Conservation (phyloP, 352 stramenopile genomes). For the Globisporangium mamillatum region DNA sequence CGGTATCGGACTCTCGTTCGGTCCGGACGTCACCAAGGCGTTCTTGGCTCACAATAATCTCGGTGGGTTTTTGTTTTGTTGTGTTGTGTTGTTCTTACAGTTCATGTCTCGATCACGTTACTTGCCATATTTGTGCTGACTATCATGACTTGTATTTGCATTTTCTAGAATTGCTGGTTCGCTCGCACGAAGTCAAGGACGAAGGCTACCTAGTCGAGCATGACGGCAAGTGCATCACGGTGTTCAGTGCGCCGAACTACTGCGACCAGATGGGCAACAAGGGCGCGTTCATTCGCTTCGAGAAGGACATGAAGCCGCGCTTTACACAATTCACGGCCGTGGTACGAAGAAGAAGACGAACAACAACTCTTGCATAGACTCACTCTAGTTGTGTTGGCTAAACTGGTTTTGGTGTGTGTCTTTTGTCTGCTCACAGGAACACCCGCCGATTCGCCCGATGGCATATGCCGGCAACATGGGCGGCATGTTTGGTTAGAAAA, state of each 20-base stretch:
- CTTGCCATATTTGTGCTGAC: background rate
- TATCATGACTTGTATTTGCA: slow-evolving; percentile 5
- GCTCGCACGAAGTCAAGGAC: slow-evolving; percentile 99
- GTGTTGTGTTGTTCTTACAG: background rate
- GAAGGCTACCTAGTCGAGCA: slow-evolving; percentile 99
- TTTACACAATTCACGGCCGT: slow-evolving; percentile 96
- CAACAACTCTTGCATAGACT: background rate
- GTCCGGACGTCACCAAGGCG: slow-evolving; percentile 95
- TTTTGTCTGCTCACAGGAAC: slow-evolving; percentile 41
- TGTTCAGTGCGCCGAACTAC: slow-evolving; percentile 99
- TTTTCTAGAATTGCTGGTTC: slow-evolving; percentile 91
- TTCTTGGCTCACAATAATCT: slow-evolving; percentile 98
- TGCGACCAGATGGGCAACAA: slow-evolving; percentile 99
- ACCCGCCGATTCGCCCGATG: slow-evolving; percentile 87
- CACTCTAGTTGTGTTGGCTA: background rate
- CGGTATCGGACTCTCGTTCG: slow-evolving; percentile 97
- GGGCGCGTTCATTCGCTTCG: slow-evolving; percentile 98
- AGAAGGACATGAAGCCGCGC: slow-evolving; percentile 91
- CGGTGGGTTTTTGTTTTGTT: slow-evolving; percentile 32
- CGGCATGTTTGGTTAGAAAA: slow-evolving; percentile 78
- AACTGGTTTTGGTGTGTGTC: slow-evolving; percentile 1
- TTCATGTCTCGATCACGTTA: slow-evolving; percentile 1
- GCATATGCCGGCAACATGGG: slow-evolving; percentile 90
- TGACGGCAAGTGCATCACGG: slow-evolving; percentile 98
- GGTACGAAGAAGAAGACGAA: slow-evolving; percentile 32